A percentile compares a stretch with the other conserved stretches of the same genome.
Evolutionary conservation across 176 grass and related monocot genomes (phyloP).

Genomic region (Zoysia pacifica): DNA sequence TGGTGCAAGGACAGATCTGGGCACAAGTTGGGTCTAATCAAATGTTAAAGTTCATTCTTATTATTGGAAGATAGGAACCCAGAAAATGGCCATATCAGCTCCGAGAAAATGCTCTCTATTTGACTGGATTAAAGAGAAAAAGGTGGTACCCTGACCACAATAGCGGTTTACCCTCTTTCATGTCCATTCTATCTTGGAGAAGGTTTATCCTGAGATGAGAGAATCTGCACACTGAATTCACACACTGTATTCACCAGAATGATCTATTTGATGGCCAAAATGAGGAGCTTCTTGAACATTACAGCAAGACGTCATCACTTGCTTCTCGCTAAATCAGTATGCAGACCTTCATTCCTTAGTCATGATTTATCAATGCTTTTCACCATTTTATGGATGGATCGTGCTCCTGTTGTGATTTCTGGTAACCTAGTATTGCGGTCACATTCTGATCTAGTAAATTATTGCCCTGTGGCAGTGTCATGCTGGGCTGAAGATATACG

Average conservation of each 20-base stretch:
- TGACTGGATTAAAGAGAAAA: too few species aligned
- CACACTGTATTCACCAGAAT: background rate
- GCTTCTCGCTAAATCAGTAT: slow-evolving; percentile 45
- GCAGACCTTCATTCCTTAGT: slow-evolving; percentile 53
- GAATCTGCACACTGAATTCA: slow-evolving; percentile 24
- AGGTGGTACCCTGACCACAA: too few species aligned
- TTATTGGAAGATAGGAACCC: slow-evolving; percentile 37
- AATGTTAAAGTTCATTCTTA: slow-evolving; percentile 49
- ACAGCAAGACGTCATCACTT: slow-evolving; percentile 52
- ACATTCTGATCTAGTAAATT: slow-evolving; percentile 39
- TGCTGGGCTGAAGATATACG: slow-evolving; percentile 15
- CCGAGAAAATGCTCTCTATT: too few species aligned
- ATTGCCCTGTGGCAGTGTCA: slow-evolving; percentile 34
- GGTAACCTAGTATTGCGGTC: slow-evolving; percentile 33
- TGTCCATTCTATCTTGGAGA: slow-evolving; percentile 43
- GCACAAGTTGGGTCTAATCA: slow-evolving; percentile 63
- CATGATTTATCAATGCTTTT: slow-evolving; percentile 50
- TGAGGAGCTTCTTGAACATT: slow-evolving; percentile 49
- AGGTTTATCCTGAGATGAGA: slow-evolving; percentile 38
- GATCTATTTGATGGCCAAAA: slow-evolving; percentile 28
- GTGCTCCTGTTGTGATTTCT: slow-evolving; percentile 60
- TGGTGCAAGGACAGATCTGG: slow-evolving; percentile 60
- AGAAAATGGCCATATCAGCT: too few species aligned
- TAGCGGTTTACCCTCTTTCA: background rate
- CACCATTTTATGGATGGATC: slow-evolving; percentile 42